These are phyloP conservation scores for Oryza longistaminata DNA, from an alignment of 176 grass and related monocot species.

Conservation along the genomic window DNA sequence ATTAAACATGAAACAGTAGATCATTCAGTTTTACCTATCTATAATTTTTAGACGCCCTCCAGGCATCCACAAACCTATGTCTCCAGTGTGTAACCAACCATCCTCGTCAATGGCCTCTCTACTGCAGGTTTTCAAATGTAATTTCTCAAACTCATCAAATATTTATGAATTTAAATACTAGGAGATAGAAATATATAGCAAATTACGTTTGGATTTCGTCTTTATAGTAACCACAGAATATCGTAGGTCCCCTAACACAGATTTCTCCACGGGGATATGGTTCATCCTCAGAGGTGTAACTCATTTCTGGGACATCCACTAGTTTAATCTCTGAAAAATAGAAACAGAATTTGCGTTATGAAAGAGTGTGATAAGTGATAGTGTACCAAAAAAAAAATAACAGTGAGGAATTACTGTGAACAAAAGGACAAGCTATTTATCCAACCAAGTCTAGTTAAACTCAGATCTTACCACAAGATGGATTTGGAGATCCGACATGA, in stretches of 20 bases:
- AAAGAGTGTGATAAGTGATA: not conserved
- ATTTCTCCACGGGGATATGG: constrained; percentile 96
- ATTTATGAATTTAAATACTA: not conserved
- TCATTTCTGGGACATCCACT: constrained; percentile 97
- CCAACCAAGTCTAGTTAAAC: constrained; percentile 5
- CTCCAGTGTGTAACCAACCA: constrained; percentile 95
- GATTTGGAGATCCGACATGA: constrained; percentile 94
- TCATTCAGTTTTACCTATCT: constrained; percentile 63
- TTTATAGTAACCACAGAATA: constrained; percentile 88
- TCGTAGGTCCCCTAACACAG: constrained; percentile 80
- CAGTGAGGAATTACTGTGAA: not conserved
- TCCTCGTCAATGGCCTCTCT: constrained; percentile 84
- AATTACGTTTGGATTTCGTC: constrained; percentile 91
- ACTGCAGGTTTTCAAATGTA: constrained; percentile 47
- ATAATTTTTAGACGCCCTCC: constrained; percentile 91
- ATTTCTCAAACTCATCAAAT: constrained; percentile 1
- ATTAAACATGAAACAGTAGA: not conserved
- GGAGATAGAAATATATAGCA: not conserved
- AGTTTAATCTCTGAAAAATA: constrained; percentile 89
- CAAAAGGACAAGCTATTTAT: not conserved
- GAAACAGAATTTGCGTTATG: constrained; percentile 15
- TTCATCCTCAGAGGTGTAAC: constrained; percentile 87
- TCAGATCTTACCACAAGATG: constrained; percentile 70
- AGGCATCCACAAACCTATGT: constrained; percentile 97
- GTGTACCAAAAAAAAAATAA: constrained; percentile 7